A percentile compares a stretch with the other conserved stretches of the same genome.
These are phyloP conservation scores for Blastobotrys indianensis DNA, from an alignment of 1,139 yeast species.

Conservation along the genomic window DNA sequence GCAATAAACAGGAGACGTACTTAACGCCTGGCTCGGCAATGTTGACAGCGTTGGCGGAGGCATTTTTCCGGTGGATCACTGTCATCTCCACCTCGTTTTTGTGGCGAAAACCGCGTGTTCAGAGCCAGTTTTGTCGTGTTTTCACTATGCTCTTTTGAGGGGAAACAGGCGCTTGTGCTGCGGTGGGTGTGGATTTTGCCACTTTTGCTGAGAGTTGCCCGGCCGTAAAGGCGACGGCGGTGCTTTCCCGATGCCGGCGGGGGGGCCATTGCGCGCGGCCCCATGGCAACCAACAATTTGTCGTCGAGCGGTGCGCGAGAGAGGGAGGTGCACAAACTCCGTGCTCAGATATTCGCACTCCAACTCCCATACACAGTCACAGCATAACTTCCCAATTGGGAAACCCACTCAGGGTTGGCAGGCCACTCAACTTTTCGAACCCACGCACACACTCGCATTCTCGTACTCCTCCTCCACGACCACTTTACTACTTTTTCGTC, in stretches of 20 bases:
- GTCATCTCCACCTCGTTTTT: conserved; percentile 25
- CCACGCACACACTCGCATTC: background rate
- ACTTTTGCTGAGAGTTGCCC: background rate
- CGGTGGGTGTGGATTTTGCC: background rate
- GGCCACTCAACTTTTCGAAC: background rate
- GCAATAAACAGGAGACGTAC: conserved; percentile 23
- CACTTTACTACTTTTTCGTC: background rate
- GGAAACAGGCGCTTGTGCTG: background rate
- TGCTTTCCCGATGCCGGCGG: too few species aligned
- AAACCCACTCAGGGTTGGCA: background rate
- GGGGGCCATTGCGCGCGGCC: too few species aligned
- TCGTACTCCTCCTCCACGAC: background rate
- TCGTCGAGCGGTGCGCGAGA: too few species aligned
- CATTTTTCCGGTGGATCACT: conserved; percentile 34
- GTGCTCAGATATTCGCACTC: background rate
- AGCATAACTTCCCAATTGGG: background rate
- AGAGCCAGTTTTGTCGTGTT: background rate
- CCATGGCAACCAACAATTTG: too few species aligned
- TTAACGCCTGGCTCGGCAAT: conserved; percentile 37
- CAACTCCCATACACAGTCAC: background rate
- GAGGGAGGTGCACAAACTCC: too few species aligned
- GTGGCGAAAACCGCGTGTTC: background rate
- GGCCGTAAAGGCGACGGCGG: too few species aligned
- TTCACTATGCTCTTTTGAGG: background rate
- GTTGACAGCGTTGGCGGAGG: conserved; percentile 28